Evolutionary conservation across 805 yeast species (phyloP), one percentile per base, ranked within the genome.

Genomic region (Tetrapisispora pingtungensis): DNA sequence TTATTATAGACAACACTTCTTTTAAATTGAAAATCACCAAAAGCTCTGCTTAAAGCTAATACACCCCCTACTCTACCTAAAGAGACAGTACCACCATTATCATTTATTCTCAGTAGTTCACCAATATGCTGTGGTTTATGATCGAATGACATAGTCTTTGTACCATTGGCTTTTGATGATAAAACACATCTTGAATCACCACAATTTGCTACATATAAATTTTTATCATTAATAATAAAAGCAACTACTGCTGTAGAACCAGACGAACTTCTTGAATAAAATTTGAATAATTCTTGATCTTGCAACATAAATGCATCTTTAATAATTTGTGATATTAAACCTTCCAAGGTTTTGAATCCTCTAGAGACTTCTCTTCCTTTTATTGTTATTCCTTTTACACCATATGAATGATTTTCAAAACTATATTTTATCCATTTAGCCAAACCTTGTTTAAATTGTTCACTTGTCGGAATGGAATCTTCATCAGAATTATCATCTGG

Each of bases 111-210:
- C 34, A 93, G 79, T 62, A 83, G 75, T 65, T 90, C 98, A 43
- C 97, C 97, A 62, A 86, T 94, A 61, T 90, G 88, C 36, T 84
- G 84, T 19, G 98, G 97, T 68, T 90, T 90, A 68, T 90, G 98
- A 65, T 83, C 90, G 56, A 71, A 81, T 7, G 86, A 80, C 49
- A 82, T 52, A 4, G 68, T 72, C 58, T 83, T 83, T 8, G 81
- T 67, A 1, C 86, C 87, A 33, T 66, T 56, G 17, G 70, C 56
- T 36, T 62, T 61, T 12, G 80, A 71, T 0, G 70, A 62, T 37
- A 80, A 52, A 7, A 83, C 73, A 47, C 83, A 73, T 47, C 94
- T 68, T 7, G 89, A 81, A 60, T 84, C 94, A 4, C 94, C 94
- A 2, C 84, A 71, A 54, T 84, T 84, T 14, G 84, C 82, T 12